Evolutionary conservation across 2,329 filamentous ascomycete species (phyloP), one percentile per base, ranked within the genome.

Genomic region (Sclerotinia spermophila): DNA sequence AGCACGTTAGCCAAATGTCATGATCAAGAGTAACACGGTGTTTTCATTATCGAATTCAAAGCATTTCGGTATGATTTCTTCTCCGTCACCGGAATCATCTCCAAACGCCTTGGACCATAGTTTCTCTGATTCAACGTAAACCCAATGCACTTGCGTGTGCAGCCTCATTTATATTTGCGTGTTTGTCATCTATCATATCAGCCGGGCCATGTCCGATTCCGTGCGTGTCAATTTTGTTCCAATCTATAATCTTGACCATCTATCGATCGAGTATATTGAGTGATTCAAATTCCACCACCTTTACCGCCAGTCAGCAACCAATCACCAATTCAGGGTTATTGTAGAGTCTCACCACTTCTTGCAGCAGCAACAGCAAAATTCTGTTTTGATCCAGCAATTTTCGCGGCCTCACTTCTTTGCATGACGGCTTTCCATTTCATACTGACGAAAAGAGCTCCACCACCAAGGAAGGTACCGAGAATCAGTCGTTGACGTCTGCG

Each of bases 341-440:
- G 3, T n/a, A 35, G 6, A 53, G 7, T 13, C 75, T 71, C 55
- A 79, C 78, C 78, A 72, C 78, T 79, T 74, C 78, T 67, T 45
- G 76, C 76, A 48, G 77, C 68, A 27, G 72, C 75, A 40, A 79
- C 78, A 21, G 73, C 68, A 40, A 76, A 79, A 56, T 79, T 77
- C 33, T 75, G 72, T 40, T 76, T 76, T 19, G 72, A 71, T 35
- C 71, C 72, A 10, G 76, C 76, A 42, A 74, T 75, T 74, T 79
- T 79, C 8, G 77, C 78, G 5, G 74, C 78, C 68, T 79, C 78
- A 72, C 77, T 78, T 53, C 77, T 73, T 30, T 74, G 71, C 69
- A 79, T 68, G 5, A 79, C 78, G 10, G 78, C 78, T 33, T 73
- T 72, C 76, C 77, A 79, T 72, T 79, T 79, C 69, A 79, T 71